phyloP scores from a whole-genome alignment of 441 rosid species.

The Mallotus japonicus region DNA sequence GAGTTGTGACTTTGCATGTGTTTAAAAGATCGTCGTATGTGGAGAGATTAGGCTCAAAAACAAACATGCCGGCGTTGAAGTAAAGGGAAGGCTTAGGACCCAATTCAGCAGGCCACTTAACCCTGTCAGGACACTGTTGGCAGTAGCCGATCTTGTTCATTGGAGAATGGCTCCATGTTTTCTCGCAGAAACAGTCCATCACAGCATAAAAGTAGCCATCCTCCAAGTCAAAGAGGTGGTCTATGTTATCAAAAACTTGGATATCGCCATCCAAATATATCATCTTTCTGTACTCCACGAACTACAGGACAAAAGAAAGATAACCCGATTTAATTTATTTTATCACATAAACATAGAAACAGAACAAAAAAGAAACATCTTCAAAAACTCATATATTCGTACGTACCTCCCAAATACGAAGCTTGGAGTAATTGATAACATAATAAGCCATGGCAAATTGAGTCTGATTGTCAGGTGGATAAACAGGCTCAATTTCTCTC shows the following conservation, averaged over 20 bases:
- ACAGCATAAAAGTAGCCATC: constrained; percentile 56
- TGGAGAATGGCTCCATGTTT: constrained; percentile 59
- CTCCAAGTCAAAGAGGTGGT: constrained; percentile 56
- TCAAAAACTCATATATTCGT: not conserved
- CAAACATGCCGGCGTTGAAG: constrained; percentile 80
- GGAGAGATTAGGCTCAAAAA: constrained; percentile 48
- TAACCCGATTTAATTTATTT: not conserved
- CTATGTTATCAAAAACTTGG: constrained; percentile 65
- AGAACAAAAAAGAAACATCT: not conserved
- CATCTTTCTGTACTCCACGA: constrained; percentile 71
- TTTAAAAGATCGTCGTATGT: constrained; percentile 41
- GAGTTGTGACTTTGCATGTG: constrained; percentile 43
- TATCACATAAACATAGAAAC: too few relatives aligned
- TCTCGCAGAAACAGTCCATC: constrained; percentile 78
- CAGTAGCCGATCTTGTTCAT: constrained; percentile 59
- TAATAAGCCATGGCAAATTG: constrained; percentile 86
- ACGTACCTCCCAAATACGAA: constrained; percentile 86
- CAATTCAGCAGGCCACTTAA: constrained; percentile 48
- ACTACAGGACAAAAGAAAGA: constrained; percentile 28
- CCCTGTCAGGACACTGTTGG: constrained; percentile 62
- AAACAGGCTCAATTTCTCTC: constrained; percentile 63
- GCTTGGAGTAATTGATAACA: constrained; percentile 87
- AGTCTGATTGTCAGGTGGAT: constrained; percentile 78
- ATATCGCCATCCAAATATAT: constrained; percentile 77
- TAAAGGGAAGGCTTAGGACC: constrained; percentile 64